Percentiles rank a stretch among this genome's conserved stretches.
These are phyloP conservation scores for Coemansia furcata DNA, from an alignment of 192 early-diverging fungal species.

Conservation along the genomic window DNA sequence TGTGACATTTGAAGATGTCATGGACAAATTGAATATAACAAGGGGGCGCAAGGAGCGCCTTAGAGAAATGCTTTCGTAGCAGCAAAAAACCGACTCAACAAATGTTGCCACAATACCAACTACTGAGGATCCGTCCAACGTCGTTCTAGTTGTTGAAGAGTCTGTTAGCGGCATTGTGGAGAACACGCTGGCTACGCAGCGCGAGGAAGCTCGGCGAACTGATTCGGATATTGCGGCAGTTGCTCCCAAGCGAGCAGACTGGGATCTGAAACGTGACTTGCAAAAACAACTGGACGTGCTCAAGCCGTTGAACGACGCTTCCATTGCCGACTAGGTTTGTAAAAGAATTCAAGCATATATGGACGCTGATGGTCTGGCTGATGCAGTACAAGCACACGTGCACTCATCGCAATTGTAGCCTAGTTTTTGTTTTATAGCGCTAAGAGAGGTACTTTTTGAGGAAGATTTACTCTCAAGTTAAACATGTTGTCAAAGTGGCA, in stretches of 20 bases:
- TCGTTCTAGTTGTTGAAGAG: not conserved
- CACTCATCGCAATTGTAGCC: not conserved
- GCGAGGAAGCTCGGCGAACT: not conserved
- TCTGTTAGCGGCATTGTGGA: conserved; percentile 20
- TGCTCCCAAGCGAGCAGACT: conserved; percentile 84
- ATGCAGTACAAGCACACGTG: conserved; percentile 18
- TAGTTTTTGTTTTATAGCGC: not conserved
- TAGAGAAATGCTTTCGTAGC: not conserved
- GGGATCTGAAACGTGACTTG: conserved; percentile 87
- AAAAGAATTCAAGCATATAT: conserved; percentile 36
- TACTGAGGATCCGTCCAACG: not conserved
- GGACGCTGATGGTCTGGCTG: conserved; percentile 9
- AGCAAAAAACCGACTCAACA: not conserved
- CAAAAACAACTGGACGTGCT: conserved; percentile 72
- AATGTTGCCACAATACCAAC: not conserved
- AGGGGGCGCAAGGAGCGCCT: conserved; percentile 67
- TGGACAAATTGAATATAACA: no score
- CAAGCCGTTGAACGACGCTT: conserved; percentile 65
- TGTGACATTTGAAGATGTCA: no score
- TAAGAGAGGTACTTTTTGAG: not conserved
- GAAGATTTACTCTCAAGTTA: not conserved
- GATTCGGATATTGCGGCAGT: conserved; percentile 71
- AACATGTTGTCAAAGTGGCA: no score
- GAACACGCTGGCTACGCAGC: conserved; percentile 8
- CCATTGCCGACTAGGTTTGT: conserved; percentile 77